Conservation (phyloP, 164 flowering plant species). For the Aristolochia californica region DNA sequence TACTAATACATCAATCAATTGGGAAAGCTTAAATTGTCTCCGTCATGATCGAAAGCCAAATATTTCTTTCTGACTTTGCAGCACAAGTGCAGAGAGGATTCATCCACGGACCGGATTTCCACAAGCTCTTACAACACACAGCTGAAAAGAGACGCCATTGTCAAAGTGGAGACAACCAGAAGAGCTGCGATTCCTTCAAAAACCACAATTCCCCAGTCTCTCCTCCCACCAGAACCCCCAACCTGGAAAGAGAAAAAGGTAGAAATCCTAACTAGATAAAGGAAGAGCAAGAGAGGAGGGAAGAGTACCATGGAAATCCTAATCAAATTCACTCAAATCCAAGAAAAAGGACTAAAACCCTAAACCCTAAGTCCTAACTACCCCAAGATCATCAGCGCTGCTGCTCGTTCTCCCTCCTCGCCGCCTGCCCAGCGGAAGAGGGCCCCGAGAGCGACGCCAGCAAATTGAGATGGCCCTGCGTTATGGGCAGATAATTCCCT, state of each 20-base stretch:
- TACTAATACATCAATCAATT: too few relatives aligned
- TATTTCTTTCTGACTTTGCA: too few relatives aligned
- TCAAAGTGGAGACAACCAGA: background rate
- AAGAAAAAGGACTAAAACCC: slow-evolving; percentile 6
- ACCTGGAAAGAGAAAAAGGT: background rate
- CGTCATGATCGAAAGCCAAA: too few relatives aligned
- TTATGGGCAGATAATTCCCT: slow-evolving; percentile 52
- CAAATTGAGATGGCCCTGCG: slow-evolving; percentile 64
- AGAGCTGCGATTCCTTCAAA: background rate
- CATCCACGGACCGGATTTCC: too few relatives aligned
- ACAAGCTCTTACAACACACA: too few relatives aligned
- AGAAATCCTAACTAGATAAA: background rate
- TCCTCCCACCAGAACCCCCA: slow-evolving; percentile 4
- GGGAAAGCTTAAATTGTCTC: too few relatives aligned
- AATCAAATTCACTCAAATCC: background rate
- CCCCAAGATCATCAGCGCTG: slow-evolving; percentile 28
- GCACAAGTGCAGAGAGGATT: too few relatives aligned
- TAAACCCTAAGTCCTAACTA: background rate
- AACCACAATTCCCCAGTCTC: slow-evolving; percentile 3
- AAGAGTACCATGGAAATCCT: background rate
- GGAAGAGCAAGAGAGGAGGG: too few relatives aligned
- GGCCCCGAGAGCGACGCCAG: slow-evolving; percentile 60
- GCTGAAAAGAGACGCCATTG: background rate
- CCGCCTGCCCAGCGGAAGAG: slow-evolving; percentile 17
- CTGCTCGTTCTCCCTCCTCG: slow-evolving; percentile 47